Base-by-base conservation (phyloP, 495 filamentous ascomycete genomes). In the Peziza echinospora region DNA sequence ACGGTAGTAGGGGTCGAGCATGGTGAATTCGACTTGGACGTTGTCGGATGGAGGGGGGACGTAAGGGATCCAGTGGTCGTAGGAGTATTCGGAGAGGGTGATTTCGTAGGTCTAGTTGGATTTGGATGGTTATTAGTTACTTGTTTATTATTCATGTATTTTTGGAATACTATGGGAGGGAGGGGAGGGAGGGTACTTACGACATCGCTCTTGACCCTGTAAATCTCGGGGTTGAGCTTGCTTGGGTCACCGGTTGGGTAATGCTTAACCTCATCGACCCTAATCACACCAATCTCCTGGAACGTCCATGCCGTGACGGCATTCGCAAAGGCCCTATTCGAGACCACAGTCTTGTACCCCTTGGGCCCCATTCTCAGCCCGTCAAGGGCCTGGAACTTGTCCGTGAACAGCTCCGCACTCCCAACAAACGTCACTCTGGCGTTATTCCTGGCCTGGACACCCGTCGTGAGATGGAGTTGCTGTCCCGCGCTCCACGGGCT, bases 1-100 rank as follows among this genome's bases (percentile, higher is more conserved):
- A n/a, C 91, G 86, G 66, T 94, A 81, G 76, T 91, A 94, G 52
- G 91, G 89, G 5, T 87, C 93, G 11, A 97, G 80, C 89, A 97
- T 97, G 64, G 76, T 84, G 69, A 93, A 92, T 64, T 97, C 89
- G 47, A 97, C 80, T 60, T 97, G 89, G 11, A 96, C 60, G 23
- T 63, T 67, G 59, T 97, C 89, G 45, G 59, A 63, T 2, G 66
- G 49, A 46, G 82, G 76, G 25, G 82, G 66, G 30, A 65, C 65
- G 65, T 85, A 92, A 47, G 86, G 82, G 6, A 67, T 64, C 63
- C 73, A 87, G 55, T 71, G 67, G 59, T 77, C 72, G 63, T 69
- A 72, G 24, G 58, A 53, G 61, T 82, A 93, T 60, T 94, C 84
- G 6, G 89, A 92, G 28, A 94, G 52, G 52, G 85, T 83, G 60